phyloP scores from a whole-genome alignment of 139 green algal genomes.

The Dunaliella primolecta region DNA sequence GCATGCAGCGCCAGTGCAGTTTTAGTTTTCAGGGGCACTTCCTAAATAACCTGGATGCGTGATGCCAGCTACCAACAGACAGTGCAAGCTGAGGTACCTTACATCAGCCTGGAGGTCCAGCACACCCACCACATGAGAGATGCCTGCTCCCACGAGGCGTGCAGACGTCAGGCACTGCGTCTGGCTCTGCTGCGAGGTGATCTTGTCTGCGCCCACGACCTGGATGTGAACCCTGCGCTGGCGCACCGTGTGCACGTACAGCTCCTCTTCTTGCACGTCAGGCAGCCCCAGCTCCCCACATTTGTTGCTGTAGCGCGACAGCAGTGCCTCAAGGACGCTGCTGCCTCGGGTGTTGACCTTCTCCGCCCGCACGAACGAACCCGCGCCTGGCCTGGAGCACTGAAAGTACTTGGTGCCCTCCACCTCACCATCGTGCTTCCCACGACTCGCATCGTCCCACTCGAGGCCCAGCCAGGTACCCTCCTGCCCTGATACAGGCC shows the following conservation, averaged over 20 bases:
- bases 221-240: slow-evolving; percentile 50
- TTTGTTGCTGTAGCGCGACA: slow-evolving; percentile 54
- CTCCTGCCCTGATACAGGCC: slow-evolving; percentile 52
- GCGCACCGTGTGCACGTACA: slow-evolving; percentile 43
- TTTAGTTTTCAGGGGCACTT: background rate
- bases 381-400: slow-evolving; percentile 24
- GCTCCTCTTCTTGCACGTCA: slow-evolving; percentile 31
- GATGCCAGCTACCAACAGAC: too few species aligned
- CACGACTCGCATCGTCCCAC: slow-evolving; percentile 73
- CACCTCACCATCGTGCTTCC: slow-evolving; percentile 77
- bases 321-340: slow-evolving; percentile 48
- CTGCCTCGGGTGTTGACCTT: slow-evolving; percentile 49
- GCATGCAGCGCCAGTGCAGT: background rate
- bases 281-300: slow-evolving; percentile 26
- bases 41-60: too few species aligned
- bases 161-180: slow-evolving; percentile 38
- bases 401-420: slow-evolving; percentile 70
- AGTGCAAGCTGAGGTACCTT: too few species aligned
- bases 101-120: too few species aligned
- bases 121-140: slow-evolving; percentile 52
- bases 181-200: slow-evolving; percentile 45
- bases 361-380: slow-evolving; percentile 64
- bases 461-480: slow-evolving; percentile 81
- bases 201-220: slow-evolving; percentile 63
- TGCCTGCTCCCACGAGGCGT: slow-evolving; percentile 36